A percentile compares a stretch with the other conserved stretches of the same genome.
Evolutionary conservation across 2,329 filamentous ascomycete species (phyloP).

Genomic region (Didymosphaeria variabile): DNA sequence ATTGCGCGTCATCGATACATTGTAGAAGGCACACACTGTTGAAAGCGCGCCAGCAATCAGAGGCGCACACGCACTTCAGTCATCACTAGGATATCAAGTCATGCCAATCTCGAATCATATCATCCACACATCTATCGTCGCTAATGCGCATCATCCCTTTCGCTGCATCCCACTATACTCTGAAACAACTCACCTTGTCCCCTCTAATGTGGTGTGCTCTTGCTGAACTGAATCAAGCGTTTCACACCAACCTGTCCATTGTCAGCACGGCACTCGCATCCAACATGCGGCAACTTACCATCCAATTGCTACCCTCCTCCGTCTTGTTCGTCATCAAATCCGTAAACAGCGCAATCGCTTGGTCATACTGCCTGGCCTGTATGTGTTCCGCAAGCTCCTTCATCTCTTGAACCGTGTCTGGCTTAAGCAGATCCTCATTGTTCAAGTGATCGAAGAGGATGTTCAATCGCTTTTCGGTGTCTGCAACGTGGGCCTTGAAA

Average conservation of each 20-base stretch:
- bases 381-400: conserved; percentile 61
- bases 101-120: not conserved
- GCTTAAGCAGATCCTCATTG: conserved; percentile 88
- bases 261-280: conserved; percentile 17
- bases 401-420: conserved; percentile 76
- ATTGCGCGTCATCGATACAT: conserved; percentile 1
- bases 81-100: not conserved
- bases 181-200: not conserved
- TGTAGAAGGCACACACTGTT: not conserved
- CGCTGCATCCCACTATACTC: not conserved
- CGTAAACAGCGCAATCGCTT: conserved; percentile 54
- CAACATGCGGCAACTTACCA: conserved; percentile 51
- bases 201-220: conserved; percentile 38
- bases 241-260: conserved; percentile 46
- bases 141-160: not conserved
- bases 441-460: conserved; percentile 98
- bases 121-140: conserved; percentile 8
- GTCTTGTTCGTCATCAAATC: conserved; percentile 59
- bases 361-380: conserved; percentile 55
- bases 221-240: conserved; percentile 50
- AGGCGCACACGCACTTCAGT: not conserved
- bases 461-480: conserved; percentile 90
- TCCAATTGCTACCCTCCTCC: conserved; percentile 61
- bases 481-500: conserved; percentile 88
- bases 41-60: not conserved